Evolutionary conservation across 768 basidiomycete species (phyloP).

Genomic region (Kwoniella shandongensis): DNA sequence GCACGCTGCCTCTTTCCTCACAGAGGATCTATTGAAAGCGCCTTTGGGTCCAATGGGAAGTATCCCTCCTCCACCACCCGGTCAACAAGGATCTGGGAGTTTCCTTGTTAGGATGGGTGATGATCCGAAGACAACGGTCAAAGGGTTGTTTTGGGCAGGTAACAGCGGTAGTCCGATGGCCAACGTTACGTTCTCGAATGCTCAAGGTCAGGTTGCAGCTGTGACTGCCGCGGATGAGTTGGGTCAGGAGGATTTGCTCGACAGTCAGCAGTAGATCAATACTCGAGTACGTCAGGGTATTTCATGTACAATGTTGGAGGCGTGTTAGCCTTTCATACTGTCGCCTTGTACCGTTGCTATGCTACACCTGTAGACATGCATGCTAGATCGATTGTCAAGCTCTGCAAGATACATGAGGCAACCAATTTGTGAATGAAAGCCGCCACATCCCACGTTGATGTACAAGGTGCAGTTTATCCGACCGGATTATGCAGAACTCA

Average conservation of each 20-base stretch:
- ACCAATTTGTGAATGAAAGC: no score
- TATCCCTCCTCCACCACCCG: conserved; percentile 2
- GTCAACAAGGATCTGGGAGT: not conserved
- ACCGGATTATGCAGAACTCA: no score
- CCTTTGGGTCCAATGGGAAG: conserved; percentile 6
- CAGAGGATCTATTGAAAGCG: not conserved
- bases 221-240: conserved; percentile 22
- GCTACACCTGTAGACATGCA: no score
- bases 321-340: no score
- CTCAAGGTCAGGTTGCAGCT: conserved; percentile 30
- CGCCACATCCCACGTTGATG: no score
- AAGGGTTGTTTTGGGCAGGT: conserved; percentile 36
- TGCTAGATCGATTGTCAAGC: no score
- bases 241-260: conserved; percentile 26
- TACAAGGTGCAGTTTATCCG: no score
- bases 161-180: conserved; percentile 28
- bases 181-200: conserved; percentile 27
- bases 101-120: conserved; percentile 31
- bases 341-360: no score
- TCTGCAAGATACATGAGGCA: no score
- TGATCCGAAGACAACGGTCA: conserved; percentile 24
- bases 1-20: conserved; percentile 16
- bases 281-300: no score
- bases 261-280: no score
- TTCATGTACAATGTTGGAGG: no score